These are phyloP conservation scores for Yamadazyma conglobata DNA, from an alignment of 1,139 yeast species.

Conservation along the genomic window DNA sequence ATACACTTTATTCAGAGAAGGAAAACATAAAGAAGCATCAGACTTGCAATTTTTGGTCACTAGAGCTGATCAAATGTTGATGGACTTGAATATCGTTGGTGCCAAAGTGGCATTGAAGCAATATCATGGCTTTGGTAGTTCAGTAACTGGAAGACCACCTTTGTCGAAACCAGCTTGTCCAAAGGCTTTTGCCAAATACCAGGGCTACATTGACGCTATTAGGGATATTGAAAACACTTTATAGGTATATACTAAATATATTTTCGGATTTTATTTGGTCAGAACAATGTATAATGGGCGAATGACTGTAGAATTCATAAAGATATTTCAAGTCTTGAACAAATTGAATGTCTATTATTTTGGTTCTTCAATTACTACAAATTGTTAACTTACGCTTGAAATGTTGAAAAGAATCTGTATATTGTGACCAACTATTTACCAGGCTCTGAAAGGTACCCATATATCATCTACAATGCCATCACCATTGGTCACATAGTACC, in stretches of 20 bases:
- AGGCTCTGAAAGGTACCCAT: slow-evolving; percentile 70
- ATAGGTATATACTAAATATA: no score
- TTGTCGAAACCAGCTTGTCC: slow-evolving; percentile 12
- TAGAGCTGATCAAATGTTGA: slow-evolving; percentile 40
- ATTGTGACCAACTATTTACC: slow-evolving; percentile 18
- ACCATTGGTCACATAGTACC: slow-evolving; percentile 54
- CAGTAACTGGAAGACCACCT: slow-evolving; percentile 23
- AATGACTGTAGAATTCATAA: no score
- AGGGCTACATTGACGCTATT: slow-evolving; percentile 12
- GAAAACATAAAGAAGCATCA: slow-evolving; percentile 36
- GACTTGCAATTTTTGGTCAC: slow-evolving; percentile 37
- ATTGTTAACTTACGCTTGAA: no score
- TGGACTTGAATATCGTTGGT: slow-evolving; percentile 42
- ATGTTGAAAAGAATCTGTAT: neutral
- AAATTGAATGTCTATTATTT: no score
- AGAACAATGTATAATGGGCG: no score
- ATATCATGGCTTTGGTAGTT: slow-evolving; percentile 19
- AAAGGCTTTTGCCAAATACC: slow-evolving; percentile 12
- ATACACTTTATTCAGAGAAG: slow-evolving; percentile 24
- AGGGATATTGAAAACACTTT: slow-evolving; percentile 13
- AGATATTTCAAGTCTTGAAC: no score
- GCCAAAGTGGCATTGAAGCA: slow-evolving; percentile 30
- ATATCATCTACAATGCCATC: slow-evolving; percentile 54
- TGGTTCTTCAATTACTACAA: no score
- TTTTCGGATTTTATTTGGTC: no score